Evolutionary conservation across 2,329 filamentous ascomycete species (phyloP).

Genomic region (Macrophomina pseudophaseolina): DNA sequence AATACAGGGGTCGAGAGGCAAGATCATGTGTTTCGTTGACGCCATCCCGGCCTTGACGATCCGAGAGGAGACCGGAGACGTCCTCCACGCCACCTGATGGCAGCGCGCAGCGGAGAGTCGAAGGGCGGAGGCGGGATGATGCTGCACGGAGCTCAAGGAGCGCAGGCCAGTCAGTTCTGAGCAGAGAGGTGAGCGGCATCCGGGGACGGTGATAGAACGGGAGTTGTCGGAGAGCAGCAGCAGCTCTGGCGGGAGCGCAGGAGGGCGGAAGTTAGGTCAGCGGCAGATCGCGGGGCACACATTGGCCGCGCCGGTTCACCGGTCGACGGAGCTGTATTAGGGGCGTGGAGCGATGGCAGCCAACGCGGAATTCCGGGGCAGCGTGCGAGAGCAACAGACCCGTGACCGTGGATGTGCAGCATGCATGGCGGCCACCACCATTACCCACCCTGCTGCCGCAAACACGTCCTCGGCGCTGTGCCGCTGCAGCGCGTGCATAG

Average conservation of each 20-base stretch:
- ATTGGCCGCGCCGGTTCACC: constrained; percentile 22
- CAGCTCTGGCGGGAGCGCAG: background rate
- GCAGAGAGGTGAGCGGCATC: background rate
- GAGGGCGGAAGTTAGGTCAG: background rate
- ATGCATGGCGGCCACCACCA: background rate
- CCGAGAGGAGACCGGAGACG: background rate
- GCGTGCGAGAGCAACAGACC: background rate
- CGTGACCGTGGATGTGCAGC: constrained; percentile 13
- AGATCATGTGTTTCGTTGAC: constrained; percentile 20
- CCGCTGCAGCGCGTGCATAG: constrained; percentile 12
- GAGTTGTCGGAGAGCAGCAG: background rate
- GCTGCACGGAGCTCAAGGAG: constrained; percentile 3
- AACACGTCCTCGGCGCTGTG: constrained; percentile 3
- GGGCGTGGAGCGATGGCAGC: constrained; percentile 19
- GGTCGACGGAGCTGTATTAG: constrained; percentile 15
- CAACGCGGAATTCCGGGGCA: constrained; percentile 22
- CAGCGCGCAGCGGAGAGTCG: background rate
- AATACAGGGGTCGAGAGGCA: constrained; percentile 19
- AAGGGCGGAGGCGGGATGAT: background rate
- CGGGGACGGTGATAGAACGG: background rate
- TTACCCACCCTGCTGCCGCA: constrained; percentile 1
- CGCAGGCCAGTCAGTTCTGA: background rate
- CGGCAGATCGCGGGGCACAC: constrained; percentile 6
- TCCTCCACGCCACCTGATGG: background rate
- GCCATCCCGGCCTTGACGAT: constrained; percentile 6